Evolutionary conservation across 2,329 filamentous ascomycete genomes (phyloP), one percentile per base, ranked within the genome.

Genomic region (Tolypocladium inflatum): DNA sequence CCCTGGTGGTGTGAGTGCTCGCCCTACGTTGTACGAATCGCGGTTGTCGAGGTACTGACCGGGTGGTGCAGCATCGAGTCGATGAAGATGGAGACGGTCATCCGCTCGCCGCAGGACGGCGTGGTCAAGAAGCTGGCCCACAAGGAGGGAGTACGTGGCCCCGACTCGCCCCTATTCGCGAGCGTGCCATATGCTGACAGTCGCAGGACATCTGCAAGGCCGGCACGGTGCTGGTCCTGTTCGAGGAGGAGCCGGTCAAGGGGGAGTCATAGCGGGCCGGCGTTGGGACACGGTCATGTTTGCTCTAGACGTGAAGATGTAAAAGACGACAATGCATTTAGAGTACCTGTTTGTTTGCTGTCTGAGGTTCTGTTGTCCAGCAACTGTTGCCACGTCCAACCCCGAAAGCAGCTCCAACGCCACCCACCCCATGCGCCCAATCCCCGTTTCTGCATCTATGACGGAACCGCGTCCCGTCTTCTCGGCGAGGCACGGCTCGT

Each of bases 11-110:
- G 76, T 86, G 72, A 80, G 83, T 45, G 4, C 9, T 37, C 11
- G 4, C 26, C 26, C 26, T 5, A 2, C 38, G 17, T 15, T 3
- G 2, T 6, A 21, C 45, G 45, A n/a, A 1, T 21, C 30, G 15
- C 19, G 17, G 1, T 13, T 19, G 30, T n/a, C 15, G 13, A 8
- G 38, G n/a, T 13, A 6, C 48, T 51, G 19, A 52, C 30, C 8
- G 17, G 48, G 26, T 9, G n/a, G 8, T 30, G 26, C 58, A 86
- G 83, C 1, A 91, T 92, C 66, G 89, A 92, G 73, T 91, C 88
- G 59, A 92, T 92, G 89, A 92, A 92, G 78, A 92, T 92, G 89
- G 89, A 92, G 70, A 92, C 89, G 2, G 86, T 91, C 1, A 91
- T 92, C 64, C 81, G 89, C 60, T 90, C 88, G 56, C 89, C 89